phyloP scores from a whole-genome alignment of 2,329 filamentous ascomycete species.

The Cladosporium oxysporum region DNA sequence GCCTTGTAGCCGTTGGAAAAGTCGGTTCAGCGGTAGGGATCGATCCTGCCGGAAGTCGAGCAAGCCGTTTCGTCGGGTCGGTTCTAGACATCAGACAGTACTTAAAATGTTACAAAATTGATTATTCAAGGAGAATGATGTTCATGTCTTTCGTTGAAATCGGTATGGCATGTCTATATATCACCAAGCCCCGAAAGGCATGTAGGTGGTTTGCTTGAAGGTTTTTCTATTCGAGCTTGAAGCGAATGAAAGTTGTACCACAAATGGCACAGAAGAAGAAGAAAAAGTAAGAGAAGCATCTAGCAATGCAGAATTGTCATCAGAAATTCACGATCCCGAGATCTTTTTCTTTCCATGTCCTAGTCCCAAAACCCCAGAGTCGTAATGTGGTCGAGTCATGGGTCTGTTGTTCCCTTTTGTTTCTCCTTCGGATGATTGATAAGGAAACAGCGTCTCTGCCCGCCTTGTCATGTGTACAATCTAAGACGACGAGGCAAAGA shows the following conservation, averaged over 20 bases:
- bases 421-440: neutral
- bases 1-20: slow-evolving; percentile 5
- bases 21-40: neutral
- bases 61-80: neutral
- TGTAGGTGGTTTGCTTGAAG: neutral
- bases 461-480: neutral
- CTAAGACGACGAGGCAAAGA: slow-evolving; percentile 27
- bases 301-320: neutral
- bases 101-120: too few species aligned
- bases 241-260: neutral
- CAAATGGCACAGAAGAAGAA: neutral
- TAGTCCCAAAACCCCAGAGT: neutral
- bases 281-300: neutral
- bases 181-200: neutral
- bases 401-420: slow-evolving; percentile 14
- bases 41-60: neutral
- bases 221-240: neutral
- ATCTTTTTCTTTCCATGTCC: slow-evolving; percentile 1
- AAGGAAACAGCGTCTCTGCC: slow-evolving; percentile 3
- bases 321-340: neutral
- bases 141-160: slow-evolving; percentile 13
- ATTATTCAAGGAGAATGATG: too few species aligned
- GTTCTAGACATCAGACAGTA: neutral
- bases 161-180: slow-evolving; percentile 17
- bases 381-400: slow-evolving; percentile 6